These are phyloP conservation scores for Hygrophila difformis DNA, from an alignment of 257 asterid genomes.

Conservation along the genomic window DNA sequence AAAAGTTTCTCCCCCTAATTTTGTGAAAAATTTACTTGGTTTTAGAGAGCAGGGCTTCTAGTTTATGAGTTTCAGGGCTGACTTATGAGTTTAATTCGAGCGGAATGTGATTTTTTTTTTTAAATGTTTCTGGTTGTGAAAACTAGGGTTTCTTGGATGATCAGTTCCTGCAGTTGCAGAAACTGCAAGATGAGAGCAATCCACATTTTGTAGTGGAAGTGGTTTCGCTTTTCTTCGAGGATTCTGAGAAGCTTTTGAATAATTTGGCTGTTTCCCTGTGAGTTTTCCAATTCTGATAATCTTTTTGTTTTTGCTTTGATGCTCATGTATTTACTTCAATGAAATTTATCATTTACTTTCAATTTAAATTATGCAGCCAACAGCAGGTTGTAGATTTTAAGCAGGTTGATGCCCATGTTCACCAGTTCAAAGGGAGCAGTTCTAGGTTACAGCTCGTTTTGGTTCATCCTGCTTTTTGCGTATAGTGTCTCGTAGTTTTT, in stretches of 20 bases:
- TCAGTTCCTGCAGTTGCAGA: slow-evolving; percentile 57
- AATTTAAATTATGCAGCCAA: slow-evolving; percentile 25
- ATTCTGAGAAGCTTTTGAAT: slow-evolving; percentile 60
- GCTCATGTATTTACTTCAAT: not conserved
- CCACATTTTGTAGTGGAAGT: slow-evolving; percentile 71
- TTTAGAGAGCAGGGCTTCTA: not conserved
- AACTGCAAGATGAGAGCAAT: slow-evolving; percentile 67
- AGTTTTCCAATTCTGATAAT: slow-evolving; percentile 15
- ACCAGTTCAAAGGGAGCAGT: slow-evolving; percentile 74
- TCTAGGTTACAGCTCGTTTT: slow-evolving; percentile 34
- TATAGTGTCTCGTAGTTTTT: no score
- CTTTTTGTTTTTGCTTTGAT: not conserved
- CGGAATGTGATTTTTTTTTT: no score
- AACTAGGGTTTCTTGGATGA: slow-evolving; percentile 50
- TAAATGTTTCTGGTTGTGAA: not conserved
- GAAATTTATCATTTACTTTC: not conserved
- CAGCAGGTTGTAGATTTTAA: slow-evolving; percentile 57
- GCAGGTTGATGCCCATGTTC: slow-evolving; percentile 66
- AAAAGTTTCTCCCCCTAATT: not conserved
- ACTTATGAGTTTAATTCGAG: no score
- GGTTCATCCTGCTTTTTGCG: not conserved
- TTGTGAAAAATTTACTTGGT: not conserved
- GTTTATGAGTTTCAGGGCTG: slow-evolving; percentile 6
- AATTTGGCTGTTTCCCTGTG: slow-evolving; percentile 53
- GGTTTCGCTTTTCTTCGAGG: slow-evolving; percentile 61